Conservation (phyloP, 345 rosid species). For the Zanthoxylum bungeanum region DNA sequence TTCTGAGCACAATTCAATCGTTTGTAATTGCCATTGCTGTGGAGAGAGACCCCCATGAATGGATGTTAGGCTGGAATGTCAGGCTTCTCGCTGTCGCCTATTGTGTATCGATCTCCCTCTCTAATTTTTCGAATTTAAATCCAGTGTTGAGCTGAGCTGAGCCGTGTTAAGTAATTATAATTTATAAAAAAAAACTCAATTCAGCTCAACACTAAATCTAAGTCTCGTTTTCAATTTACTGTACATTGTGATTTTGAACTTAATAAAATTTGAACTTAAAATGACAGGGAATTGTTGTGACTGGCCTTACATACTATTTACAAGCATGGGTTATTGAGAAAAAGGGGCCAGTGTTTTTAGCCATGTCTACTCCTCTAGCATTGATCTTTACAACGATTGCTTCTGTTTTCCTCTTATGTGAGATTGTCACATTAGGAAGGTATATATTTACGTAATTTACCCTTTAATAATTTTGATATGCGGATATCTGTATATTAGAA, state of each 20-base stretch:
- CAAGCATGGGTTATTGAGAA: slow-evolving; percentile 94
- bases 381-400: slow-evolving; percentile 60
- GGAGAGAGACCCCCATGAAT: slow-evolving; percentile 64
- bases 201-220: too few relatives aligned
- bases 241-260: too few relatives aligned
- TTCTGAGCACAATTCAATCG: slow-evolving; percentile 70
- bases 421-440: slow-evolving; percentile 74
- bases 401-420: slow-evolving; percentile 64
- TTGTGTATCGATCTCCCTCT: slow-evolving; percentile 37
- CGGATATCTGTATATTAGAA: background rate
- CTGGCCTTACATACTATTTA: slow-evolving; percentile 75
- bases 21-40: slow-evolving; percentile 71
- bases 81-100: slow-evolving; percentile 73
- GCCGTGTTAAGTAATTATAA: too few relatives aligned
- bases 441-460: slow-evolving; percentile 8
- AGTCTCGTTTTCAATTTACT: too few relatives aligned
- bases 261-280: too few relatives aligned
- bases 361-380: slow-evolving; percentile 81
- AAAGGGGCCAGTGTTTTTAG: slow-evolving; percentile 86
- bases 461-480: too few relatives aligned
- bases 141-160: too few relatives aligned
- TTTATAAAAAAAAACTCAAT: too few relatives aligned
- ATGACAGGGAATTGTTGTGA: slow-evolving; percentile 80
- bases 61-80: slow-evolving; percentile 85
- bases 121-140: background rate